Evolutionary conservation across 106 monocot species (phyloP), one percentile per base, ranked within the genome.

Genomic region (Allium fistulosum): DNA sequence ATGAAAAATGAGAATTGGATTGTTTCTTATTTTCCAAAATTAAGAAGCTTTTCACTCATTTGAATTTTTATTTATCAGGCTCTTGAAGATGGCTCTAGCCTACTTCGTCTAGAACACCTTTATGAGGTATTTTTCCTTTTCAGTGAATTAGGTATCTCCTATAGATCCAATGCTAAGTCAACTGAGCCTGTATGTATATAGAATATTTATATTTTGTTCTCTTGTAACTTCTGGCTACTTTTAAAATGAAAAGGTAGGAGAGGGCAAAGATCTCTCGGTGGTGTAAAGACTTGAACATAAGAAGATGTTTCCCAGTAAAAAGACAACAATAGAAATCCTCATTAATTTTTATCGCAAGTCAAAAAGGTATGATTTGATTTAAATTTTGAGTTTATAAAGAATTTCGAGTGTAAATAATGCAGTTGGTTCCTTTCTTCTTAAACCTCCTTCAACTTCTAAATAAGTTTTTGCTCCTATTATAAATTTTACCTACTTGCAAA

Each of bases 61-160:
- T 50, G 16, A 17, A 22, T 49, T 77, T 15, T 69, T 15, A 26
- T 51, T 10, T 67, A 18, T 26, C 75, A 92, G 96, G 84, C 73
- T 45, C 96, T 92, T 62, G 82, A 88, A 57, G 84, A 87, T 79
- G 84, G 81, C 57, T 82, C 11, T 60, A 70, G 78, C 68, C 88
- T 96, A 17, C 76, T 96, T 74, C 84, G 96, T 37, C 69, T 96
- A 65, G 96, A 86, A 49, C 96, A 96, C 78, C 88, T 96, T 60
- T 96, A 84, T 67, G 91, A 96, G 86, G 96, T 96, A 4, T 57
- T 62, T 22, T 58, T 57, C 28, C 59, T 67, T 12, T 13, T 50
- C 16, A 16, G 17, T 65, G 45, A 8, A 15, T 48, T 63, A 27
- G 14, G 10, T 4, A 37, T 37, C 37, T 37, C 37, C 37, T 1